These are phyloP conservation scores for Chondrostereum purpureum DNA, from an alignment of 1,284 basidiomycete species.

Conservation along the genomic window DNA sequence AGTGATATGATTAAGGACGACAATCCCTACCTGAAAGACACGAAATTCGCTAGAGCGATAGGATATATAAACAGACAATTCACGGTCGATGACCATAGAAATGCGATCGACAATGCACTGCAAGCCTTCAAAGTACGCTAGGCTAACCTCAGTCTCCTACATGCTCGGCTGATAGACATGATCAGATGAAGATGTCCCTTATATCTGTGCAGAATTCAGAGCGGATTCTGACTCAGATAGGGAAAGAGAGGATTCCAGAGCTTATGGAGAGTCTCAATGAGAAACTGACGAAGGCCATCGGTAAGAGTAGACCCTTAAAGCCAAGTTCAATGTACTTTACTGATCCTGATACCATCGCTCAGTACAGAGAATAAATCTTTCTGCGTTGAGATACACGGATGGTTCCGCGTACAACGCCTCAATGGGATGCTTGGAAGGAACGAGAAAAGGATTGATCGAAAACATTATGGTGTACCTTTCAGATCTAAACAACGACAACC, in stretches of 20 bases:
- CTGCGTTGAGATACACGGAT: background rate
- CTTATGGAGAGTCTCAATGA: background rate
- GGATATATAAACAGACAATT: background rate
- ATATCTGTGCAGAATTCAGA: background rate
- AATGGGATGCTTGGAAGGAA: background rate
- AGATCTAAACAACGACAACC: too few relatives aligned
- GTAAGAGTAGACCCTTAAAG: too few relatives aligned
- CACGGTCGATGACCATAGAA: too few relatives aligned
- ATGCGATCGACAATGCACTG: too few relatives aligned
- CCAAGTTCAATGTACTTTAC: background rate
- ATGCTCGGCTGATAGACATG: too few relatives aligned
- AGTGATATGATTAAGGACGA: background rate
- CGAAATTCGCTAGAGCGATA: slow-evolving; percentile 17
- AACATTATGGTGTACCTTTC: background rate
- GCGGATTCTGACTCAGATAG: background rate
- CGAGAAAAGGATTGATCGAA: background rate
- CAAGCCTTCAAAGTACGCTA: too few relatives aligned
- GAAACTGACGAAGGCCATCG: background rate
- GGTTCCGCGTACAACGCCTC: background rate
- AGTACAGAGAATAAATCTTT: background rate
- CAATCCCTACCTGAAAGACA: background rate
- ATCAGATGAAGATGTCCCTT: background rate
- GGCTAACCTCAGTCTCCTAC: too few relatives aligned
- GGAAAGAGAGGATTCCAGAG: background rate
- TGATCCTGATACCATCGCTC: background rate